Evolutionary conservation across 352 stramenopile genomes (phyloP).

Genomic region (Globisporangium canariense): DNA sequence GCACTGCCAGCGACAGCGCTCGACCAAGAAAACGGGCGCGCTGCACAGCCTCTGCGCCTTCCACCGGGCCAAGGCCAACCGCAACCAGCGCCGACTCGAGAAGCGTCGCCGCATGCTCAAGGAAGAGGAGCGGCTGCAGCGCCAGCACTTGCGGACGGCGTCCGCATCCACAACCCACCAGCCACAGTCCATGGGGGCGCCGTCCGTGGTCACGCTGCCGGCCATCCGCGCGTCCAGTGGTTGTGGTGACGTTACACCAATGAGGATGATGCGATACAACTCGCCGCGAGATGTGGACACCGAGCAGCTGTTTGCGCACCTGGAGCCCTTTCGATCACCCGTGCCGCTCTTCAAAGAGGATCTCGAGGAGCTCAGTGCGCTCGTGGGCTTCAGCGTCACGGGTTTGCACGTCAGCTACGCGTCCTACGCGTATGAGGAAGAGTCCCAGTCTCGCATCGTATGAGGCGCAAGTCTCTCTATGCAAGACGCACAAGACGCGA

Average conservation of each 20-base stretch:
- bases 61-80: conserved; percentile 16
- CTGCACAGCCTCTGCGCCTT: conserved; percentile 16
- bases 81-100: conserved; percentile 17
- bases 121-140: conserved; percentile 14
- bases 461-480: background rate
- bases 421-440: conserved; percentile 1
- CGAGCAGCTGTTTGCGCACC: conserved; percentile 10
- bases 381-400: conserved; percentile 27
- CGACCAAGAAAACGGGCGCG: conserved; percentile 13
- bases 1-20: conserved; percentile 8
- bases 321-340: conserved; percentile 36
- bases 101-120: conserved; percentile 12
- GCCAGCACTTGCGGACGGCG: background rate
- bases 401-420: conserved; percentile 2
- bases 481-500: background rate
- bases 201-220: conserved; percentile 9
- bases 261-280: background rate
- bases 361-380: conserved; percentile 33
- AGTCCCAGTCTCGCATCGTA: conserved; percentile 10
- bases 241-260: background rate
- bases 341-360: conserved; percentile 34
- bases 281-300: conserved; percentile 28
- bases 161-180: background rate
- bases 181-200: conserved; percentile 9
- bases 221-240: background rate